A percentile compares a stretch with the other conserved stretches of the same genome.
Evolutionary conservation across 805 yeast genomes (phyloP).

Genomic region (Saccharomycopsis sp.): DNA sequence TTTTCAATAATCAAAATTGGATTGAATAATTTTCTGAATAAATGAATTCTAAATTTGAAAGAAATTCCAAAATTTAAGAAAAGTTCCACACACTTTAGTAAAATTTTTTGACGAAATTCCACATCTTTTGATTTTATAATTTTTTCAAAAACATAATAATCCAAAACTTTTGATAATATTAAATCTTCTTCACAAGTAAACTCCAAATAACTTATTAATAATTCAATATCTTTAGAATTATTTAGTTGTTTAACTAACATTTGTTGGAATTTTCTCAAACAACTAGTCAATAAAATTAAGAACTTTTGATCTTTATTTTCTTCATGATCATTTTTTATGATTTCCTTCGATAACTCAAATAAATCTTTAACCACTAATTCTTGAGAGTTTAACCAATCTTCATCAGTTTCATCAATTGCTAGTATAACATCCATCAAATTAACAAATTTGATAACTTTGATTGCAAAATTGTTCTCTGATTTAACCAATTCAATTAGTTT

Average conservation of each 20-base stretch:
- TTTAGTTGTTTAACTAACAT: constrained; percentile 32
- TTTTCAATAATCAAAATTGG: constrained; percentile 58
- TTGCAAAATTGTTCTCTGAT: constrained; percentile 40
- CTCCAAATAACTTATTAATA: constrained; percentile 32
- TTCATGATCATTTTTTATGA: constrained; percentile 31
- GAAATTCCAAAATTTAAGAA: constrained; percentile 33
- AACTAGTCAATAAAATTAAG: constrained; percentile 63
- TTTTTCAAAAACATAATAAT: constrained; percentile 45
- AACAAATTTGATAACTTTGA: constrained; percentile 53
- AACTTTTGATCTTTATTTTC: constrained; percentile 39
- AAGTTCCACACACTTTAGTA: constrained; percentile 41
- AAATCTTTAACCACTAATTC: constrained; percentile 34
- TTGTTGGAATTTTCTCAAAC: constrained; percentile 50
- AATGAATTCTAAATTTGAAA: constrained; percentile 46
- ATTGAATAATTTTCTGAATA: constrained; percentile 53
- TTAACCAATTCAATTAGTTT: constrained; percentile 37
- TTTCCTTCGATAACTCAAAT: constrained; percentile 32
- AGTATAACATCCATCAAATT: constrained; percentile 59
- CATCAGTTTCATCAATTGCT: constrained; percentile 41
- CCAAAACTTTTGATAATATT: no score
- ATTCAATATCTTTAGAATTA: constrained; percentile 26
- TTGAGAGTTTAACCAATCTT: constrained; percentile 50
- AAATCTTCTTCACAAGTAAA: constrained; percentile 32
- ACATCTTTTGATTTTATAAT: constrained; percentile 44
- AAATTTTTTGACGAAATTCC: constrained; percentile 36